Evolutionary conservation across 805 yeast genomes (phyloP), one percentile per base, ranked within the genome.

Genomic region (Metschnikowia shivogae): DNA sequence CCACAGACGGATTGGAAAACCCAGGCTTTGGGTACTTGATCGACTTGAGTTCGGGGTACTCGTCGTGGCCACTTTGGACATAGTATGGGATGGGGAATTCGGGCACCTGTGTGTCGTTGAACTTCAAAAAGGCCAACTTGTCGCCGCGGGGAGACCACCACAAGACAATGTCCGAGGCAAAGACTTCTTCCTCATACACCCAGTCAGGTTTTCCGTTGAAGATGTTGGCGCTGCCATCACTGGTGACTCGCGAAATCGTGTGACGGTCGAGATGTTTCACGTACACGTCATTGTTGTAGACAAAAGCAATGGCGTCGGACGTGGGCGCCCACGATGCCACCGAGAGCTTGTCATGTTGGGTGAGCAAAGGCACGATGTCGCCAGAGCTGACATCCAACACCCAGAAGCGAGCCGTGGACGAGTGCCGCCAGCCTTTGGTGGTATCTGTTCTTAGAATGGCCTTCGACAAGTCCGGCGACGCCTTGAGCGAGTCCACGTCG

Each of bases 181-280:
- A 74, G 0, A 89, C 93, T 63, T 89, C 97, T 54, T 89, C 97
- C 59, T 89, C 97, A 55, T 89, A 89, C 6, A 88, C 95, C 97
- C 97, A 89, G 59, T 89, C 96, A 0, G 96, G 95, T 49, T 83
- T 82, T 2, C 96, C 97, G 59, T 89, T 85, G 65, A 89, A 88
- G 6, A 87, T 70, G 50, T 79, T 74, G 1, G 70, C 74, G 29
- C 82, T 81, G 12, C 96, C 96, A 57, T 86, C 93, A 34, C 49
- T 48, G 0, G 97, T 86, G 11, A 86, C 65, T 50, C 80, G 82
- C 5, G 56, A 65, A 0, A 67, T 55, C 0, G 67, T 52, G 14
- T 60, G 49, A 33, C 58, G 42, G 14, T 30, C 52, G 46, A 49
- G 47, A 30, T 78, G 72, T 44, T 74, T 76, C 7, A 86, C 55